These are phyloP conservation scores for Hypoxylon subgilvum DNA, from an alignment of 495 filamentous ascomycete species.

Conservation along the genomic window DNA sequence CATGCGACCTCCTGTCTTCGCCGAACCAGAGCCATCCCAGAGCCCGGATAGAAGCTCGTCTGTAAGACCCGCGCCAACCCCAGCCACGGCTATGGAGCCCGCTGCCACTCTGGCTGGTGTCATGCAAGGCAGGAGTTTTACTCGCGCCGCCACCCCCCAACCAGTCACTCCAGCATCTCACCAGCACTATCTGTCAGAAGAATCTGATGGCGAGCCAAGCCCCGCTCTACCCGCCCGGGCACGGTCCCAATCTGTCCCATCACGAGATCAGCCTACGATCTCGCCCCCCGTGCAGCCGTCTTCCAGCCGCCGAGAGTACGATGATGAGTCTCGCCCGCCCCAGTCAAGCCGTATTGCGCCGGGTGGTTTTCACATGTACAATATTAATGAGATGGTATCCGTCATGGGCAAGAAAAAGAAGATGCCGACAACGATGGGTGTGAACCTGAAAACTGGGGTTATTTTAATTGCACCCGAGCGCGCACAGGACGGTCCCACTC, in stretches of 20 bases:
- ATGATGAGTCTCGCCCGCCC: slow-evolving; percentile 32
- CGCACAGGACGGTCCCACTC: slow-evolving; percentile 72
- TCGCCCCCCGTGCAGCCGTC: slow-evolving; percentile 42
- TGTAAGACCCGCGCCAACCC: slow-evolving; percentile 15
- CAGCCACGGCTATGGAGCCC: slow-evolving; percentile 26
- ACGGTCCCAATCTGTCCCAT: slow-evolving; percentile 63
- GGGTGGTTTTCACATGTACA: slow-evolving; percentile 88
- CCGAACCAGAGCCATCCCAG: slow-evolving; percentile 51
- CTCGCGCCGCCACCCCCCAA: slow-evolving; percentile 32
- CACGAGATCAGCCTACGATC: slow-evolving; percentile 56
- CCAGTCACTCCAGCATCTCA: slow-evolving; percentile 44
- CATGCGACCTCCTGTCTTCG: slow-evolving; percentile 31
- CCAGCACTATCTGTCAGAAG: slow-evolving; percentile 65
- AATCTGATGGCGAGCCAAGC: slow-evolving; percentile 65
- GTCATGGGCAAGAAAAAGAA: slow-evolving; percentile 96
- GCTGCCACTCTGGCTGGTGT: slow-evolving; percentile 46
- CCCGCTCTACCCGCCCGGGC: slow-evolving; percentile 74
- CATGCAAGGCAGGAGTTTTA: slow-evolving; percentile 42
- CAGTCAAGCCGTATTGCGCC: slow-evolving; percentile 58
- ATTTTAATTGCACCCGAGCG: slow-evolving; percentile 93
- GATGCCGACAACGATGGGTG: slow-evolving; percentile 90
- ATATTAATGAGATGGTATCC: slow-evolving; percentile 94
- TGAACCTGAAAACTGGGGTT: slow-evolving; percentile 82
- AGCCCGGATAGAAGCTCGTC: slow-evolving; percentile 43
- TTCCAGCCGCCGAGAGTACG: slow-evolving; percentile 33